Base-by-base conservation (phyloP, 2,329 filamentous ascomycete species). In the Xylariaceae sp. region DNA sequence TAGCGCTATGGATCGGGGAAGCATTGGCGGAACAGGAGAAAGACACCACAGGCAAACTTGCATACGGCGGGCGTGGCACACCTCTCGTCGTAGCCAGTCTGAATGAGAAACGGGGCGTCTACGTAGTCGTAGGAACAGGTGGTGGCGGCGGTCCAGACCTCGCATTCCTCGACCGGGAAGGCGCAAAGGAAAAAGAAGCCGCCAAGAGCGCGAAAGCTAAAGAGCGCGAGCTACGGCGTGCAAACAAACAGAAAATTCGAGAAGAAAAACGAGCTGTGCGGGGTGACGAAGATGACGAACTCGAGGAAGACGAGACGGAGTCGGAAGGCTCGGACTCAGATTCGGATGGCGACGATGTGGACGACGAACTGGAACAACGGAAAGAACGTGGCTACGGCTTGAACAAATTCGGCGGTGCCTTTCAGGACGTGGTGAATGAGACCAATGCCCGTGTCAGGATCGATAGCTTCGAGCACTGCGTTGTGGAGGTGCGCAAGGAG, bases 401-500 rank as follows among this genome's bases (percentile, higher is more conserved):
- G 42, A 98, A 97, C 67, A 82, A 86, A 40, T 98, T 98, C 61
- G 93, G 93, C 6, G 90, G 85, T 58, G 92, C 93, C 3, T 98
- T 98, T 66, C 90, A 96, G 64, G 90, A 95, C 61, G 93, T 97
- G 1, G 87, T 95, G 2, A 80, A 85, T 41, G 89, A 96, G 72
- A 97, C 92, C 14, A 93, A 85, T 48, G 88, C 92, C 1, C 73
- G 91, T 14, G 90, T 97, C 17, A 76, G 90, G 49, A 94, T 96
- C 62, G 93, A 98, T 67, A 94, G 88, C 65, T 98, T 98, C 61
- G 93, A 98, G 68, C 88, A 95, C 65, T 95, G 89, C 60, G 93
- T 97, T 6, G 91, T 97, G 37, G 93, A 98, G 65, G 92, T 98
- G n/a, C 85, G 85, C 68, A 96, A 95, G 72, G 93, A 97, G 63